These are phyloP conservation scores for Bimuria novae-zelandiae DNA, from an alignment of 2,329 filamentous ascomycete genomes.

Conservation along the genomic window DNA sequence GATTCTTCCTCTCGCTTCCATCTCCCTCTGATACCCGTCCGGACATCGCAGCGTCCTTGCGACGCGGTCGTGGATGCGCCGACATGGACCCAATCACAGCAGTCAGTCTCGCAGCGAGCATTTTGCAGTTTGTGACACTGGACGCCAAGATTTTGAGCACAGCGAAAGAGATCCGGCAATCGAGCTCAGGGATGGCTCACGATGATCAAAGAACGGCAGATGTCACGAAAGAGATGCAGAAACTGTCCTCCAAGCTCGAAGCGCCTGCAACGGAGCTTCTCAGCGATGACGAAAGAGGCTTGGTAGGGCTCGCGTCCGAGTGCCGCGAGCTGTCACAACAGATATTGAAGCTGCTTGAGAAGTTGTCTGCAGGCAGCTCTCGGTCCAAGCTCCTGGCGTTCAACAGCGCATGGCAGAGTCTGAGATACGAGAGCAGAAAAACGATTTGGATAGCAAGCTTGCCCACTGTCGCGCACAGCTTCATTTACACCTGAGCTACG, in stretches of 20 bases:
- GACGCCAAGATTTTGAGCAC: constrained; percentile 4
- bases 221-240: background rate
- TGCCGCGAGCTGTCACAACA: background rate
- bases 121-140: constrained; percentile 11
- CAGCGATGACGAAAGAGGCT: constrained; percentile 3
- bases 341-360: background rate
- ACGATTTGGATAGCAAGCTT: too few relatives aligned
- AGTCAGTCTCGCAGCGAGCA: constrained; percentile 6
- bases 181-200: background rate
- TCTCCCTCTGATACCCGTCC: too few relatives aligned
- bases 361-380: background rate
- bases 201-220: background rate
- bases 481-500: background rate
- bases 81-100: constrained; percentile 16
- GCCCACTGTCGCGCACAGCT: constrained; percentile 1
- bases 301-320: background rate
- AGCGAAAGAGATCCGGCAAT: constrained; percentile 9
- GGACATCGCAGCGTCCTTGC: too few relatives aligned
- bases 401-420: too few relatives aligned
- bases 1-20: too few relatives aligned
- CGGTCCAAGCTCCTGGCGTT: background rate
- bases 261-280: background rate
- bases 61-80: too few relatives aligned
- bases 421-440: too few relatives aligned
- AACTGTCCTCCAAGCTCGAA: background rate